Conservation (phyloP, 306 rosid species). For the Castanea crenata region DNA sequence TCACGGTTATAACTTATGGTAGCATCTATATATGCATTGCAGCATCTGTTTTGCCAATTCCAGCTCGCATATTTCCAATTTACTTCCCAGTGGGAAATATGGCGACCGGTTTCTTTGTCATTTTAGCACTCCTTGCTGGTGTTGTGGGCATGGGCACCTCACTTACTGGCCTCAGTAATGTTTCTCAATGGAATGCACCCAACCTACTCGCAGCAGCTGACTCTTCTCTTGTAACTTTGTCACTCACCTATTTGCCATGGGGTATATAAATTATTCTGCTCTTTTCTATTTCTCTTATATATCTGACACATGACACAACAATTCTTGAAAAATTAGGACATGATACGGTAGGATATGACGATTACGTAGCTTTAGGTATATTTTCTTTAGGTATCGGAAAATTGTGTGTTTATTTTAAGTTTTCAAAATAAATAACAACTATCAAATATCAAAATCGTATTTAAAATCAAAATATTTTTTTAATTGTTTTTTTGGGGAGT, state of each 20-base stretch:
- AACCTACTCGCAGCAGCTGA: constrained; percentile 61
- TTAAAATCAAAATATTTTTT: too few species aligned
- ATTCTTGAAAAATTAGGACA: too few species aligned
- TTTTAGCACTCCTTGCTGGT: constrained; percentile 79
- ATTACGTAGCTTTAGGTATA: background rate
- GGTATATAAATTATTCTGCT: constrained; percentile 36
- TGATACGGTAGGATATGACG: too few species aligned
- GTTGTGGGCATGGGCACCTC: constrained; percentile 82
- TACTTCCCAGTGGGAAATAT: constrained; percentile 80
- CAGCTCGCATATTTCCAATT: constrained; percentile 72
- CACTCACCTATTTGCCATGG: constrained; percentile 88
- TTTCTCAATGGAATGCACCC: constrained; percentile 46
- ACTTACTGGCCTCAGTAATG: constrained; percentile 57
- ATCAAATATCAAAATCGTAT: too few species aligned
- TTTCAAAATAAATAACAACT: background rate
- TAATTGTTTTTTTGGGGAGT: too few species aligned
- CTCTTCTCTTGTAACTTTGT: constrained; percentile 62
- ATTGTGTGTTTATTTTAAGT: background rate
- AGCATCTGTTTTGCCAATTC: constrained; percentile 64
- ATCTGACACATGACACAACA: rapidly evolving
- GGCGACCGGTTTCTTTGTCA: constrained; percentile 76
- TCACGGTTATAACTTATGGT: background rate
- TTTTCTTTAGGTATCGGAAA: background rate
- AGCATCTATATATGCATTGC: constrained; percentile 23
- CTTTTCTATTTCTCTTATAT: background rate